phyloP scores from a whole-genome alignment of 1,284 basidiomycete genomes.

The Takashimella tepidaria region DNA sequence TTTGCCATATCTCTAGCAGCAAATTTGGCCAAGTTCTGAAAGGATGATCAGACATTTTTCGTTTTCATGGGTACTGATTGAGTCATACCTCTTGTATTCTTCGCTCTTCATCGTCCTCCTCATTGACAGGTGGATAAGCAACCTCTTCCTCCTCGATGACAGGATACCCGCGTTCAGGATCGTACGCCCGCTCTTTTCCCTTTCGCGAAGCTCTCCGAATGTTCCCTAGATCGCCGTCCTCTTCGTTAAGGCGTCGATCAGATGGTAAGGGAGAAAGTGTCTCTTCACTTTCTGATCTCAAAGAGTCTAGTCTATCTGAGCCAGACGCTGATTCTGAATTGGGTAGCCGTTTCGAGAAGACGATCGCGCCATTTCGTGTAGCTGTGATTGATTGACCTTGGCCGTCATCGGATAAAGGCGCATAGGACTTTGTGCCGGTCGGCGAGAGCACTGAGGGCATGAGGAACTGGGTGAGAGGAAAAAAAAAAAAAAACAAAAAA shows the following conservation, averaged over 20 bases:
- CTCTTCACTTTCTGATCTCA: conserved; percentile 24
- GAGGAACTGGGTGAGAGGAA: not conserved
- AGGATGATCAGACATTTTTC: not conserved
- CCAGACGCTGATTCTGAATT: conserved; percentile 2
- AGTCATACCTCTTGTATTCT: conserved; percentile 41
- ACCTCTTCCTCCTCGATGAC: conserved; percentile 10
- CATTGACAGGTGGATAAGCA: conserved; percentile 40
- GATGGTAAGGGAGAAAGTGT: conserved; percentile 14
- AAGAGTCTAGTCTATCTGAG: not conserved
- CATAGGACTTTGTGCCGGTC: conserved; percentile 22
- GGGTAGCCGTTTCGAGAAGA: conserved; percentile 21
- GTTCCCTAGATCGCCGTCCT: conserved; percentile 20
- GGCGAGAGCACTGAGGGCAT: conserved; percentile 30
- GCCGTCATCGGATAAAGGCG: conserved; percentile 39
- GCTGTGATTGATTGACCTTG: conserved; percentile 22
- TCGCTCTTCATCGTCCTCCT: conserved; percentile 40
- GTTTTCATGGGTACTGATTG: conserved; percentile 3
- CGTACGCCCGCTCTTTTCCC: conserved; percentile 31
- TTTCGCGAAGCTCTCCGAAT: conserved; percentile 10
- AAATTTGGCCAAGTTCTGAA: conserved; percentile 43
- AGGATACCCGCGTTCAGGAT: conserved; percentile 22
- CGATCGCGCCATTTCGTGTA: conserved; percentile 34
- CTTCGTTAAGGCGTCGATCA: conserved; percentile 11
- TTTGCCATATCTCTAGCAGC: conserved; percentile 42
- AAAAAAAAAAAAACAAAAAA: not conserved